These are phyloP conservation scores for Rubia yunnanensis DNA, from an alignment of 257 asterid genomes.

Conservation along the genomic window DNA sequence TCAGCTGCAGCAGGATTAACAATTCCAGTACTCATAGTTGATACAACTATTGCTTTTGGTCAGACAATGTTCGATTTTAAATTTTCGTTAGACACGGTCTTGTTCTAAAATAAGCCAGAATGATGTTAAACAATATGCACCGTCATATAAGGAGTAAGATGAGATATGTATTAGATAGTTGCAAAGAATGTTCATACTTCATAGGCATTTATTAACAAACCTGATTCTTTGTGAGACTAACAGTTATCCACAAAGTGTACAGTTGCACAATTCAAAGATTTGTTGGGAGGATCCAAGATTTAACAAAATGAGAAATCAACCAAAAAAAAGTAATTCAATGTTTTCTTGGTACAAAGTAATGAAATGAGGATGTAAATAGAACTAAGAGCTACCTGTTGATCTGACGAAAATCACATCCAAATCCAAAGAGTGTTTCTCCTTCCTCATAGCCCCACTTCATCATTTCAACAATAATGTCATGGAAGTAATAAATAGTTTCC, in stretches of 20 bases:
- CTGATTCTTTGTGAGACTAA: background rate
- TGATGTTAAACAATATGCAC: background rate
- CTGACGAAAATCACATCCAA: slow-evolving; percentile 98
- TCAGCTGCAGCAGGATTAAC: too few relatives aligned
- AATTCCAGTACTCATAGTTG: too few relatives aligned
- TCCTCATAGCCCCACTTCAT: slow-evolving; percentile 92
- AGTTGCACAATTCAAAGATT: background rate
- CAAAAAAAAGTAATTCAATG: background rate
- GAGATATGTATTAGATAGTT: background rate
- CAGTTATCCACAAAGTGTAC: background rate
- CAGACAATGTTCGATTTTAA: too few relatives aligned
- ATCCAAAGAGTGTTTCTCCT: slow-evolving; percentile 92
- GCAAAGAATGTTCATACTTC: background rate
- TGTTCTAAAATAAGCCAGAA: background rate
- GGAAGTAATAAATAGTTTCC: slow-evolving; percentile 59
- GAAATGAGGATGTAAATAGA: background rate
- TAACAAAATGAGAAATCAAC: background rate
- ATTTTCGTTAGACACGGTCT: too few relatives aligned
- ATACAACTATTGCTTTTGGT: too few relatives aligned
- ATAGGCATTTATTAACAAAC: background rate
- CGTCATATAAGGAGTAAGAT: background rate
- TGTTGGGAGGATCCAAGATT: background rate
- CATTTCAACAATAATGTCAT: slow-evolving; percentile 74
- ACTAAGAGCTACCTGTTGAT: slow-evolving; percentile 66
- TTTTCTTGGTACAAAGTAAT: background rate